A percentile compares a stretch with the other conserved stretches of the same genome.
phyloP scores from a whole-genome alignment of 768 basidiomycete genomes.

The Termitomyces titanicus region DNA sequence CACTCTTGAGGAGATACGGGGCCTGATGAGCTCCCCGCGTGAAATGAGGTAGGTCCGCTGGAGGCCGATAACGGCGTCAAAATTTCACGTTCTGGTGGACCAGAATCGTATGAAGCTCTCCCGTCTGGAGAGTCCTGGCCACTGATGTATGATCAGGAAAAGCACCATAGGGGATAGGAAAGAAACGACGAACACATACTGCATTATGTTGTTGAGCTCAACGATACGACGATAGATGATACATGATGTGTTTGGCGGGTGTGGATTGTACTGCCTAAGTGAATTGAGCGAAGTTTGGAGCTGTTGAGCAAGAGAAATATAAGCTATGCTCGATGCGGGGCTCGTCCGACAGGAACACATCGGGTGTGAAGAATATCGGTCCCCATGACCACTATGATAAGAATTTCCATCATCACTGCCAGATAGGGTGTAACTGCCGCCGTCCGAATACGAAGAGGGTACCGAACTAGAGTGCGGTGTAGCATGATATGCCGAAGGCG shows the following conservation, averaged over 20 bases:
- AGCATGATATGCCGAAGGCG: constrained; percentile 25
- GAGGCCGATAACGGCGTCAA: constrained; percentile 51
- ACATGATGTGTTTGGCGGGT: constrained; percentile 51
- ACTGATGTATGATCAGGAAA: constrained; percentile 25
- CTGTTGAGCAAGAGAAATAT: constrained; percentile 61
- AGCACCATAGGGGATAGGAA: neutral
- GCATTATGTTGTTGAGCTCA: constrained; percentile 60
- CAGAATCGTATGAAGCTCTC: constrained; percentile 51
- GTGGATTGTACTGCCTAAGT: constrained; percentile 60
- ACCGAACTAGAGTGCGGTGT: constrained; percentile 20
- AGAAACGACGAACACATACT: constrained; percentile 44
- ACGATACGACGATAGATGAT: constrained; percentile 53
- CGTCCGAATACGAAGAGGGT: constrained; percentile 36
- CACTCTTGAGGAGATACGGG: constrained; percentile 60
- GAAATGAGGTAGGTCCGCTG: constrained; percentile 44
- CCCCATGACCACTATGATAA: constrained; percentile 33
- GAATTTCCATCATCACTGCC: constrained; percentile 36
- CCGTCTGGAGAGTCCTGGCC: constrained; percentile 48
- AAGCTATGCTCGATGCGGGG: constrained; percentile 54
- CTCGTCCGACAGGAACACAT: constrained; percentile 64
- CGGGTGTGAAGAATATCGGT: constrained; percentile 30
- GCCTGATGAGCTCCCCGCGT: constrained; percentile 33
- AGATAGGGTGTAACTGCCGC: constrained; percentile 31
- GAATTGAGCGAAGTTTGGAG: constrained; percentile 54
- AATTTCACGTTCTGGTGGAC: constrained; percentile 63